Base-by-base conservation (phyloP, 2,329 filamentous ascomycete species). In the Aciculosporium take region DNA sequence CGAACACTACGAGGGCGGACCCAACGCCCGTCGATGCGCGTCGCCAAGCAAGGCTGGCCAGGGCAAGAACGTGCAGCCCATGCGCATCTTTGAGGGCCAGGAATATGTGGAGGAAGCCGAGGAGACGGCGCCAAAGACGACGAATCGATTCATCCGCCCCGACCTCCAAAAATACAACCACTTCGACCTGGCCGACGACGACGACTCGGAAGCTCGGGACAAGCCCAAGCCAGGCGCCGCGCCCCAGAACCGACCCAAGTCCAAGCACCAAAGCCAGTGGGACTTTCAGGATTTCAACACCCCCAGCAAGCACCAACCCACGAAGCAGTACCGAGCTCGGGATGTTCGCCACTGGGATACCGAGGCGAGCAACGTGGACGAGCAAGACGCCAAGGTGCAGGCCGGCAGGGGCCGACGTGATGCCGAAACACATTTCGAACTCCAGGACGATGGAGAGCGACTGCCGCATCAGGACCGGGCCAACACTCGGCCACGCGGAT, bases 241-340 rank as follows among this genome's bases (percentile, higher is more conserved):
- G 3, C 55, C 62, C 18, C 58, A 68, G 17, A 59, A 69, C 40
- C 57, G 57, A 20, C 59, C 63, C 46, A 72, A 70, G 54, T 67
- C 69, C 41, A 84, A 82, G 64, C 79, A 85, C 56, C 66, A 71
- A 45, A 78, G 78, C 48, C 80, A 84, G 47, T 95, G 89, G 87
- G 77, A 78, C 37, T 96, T 96, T 60, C 76, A 85, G 46, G 87
- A 94, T 62, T 94, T 94, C 53, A 66, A 68, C 13, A 94, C 88
- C 0, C 89, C 89, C 0, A 73, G 81, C 49, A 94, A 94, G 68
- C 50, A 63, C 21, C 67, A 75, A 37, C 69, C 72, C 4, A 64
- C 69, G 35, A 83, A 81, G 59, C 58, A 72, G 18, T 56, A 68
- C 40, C 72, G 79, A 45, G 66, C 71, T 30, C 76, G 86, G 54